Evolutionary conservation across 2,329 filamentous ascomycete genomes (phyloP), one percentile per base, ranked within the genome.

Genomic region (Alternaria gansuensis): DNA sequence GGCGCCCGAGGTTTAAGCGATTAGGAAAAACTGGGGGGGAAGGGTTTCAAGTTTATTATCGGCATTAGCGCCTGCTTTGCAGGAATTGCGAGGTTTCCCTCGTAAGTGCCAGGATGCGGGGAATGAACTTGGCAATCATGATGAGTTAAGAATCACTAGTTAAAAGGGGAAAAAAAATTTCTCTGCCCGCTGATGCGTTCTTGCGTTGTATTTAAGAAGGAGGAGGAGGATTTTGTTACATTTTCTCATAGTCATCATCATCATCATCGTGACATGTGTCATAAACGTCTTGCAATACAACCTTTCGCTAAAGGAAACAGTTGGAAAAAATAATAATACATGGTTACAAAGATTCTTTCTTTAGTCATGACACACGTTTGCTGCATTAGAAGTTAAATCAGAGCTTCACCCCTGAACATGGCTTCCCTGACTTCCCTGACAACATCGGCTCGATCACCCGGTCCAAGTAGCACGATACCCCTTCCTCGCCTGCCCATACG

Each of bases 401-500:
- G 62, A 2, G 82, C 82, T 52, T 80, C 77, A 4, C 82, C 82
- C 62, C 75, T 79, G 63, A 82, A 84, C 82, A 84, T 84, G 2
- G 81, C 95, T 73, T 95, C 90, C 77, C 92, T 90, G 23, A 99
- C 93, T 77, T 98, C 95, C 33, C 88, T 88, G 33, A 98, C 93
- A 29, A 98, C 87, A 77, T 98, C 94, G 73, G 90, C 91, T 52
- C 95, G 84, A 76, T 98, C 95, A 62, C 93, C 86, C 76, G 91
- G 94, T 62, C 93, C 94, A 2, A 97, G 91, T 34, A 99, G 81
- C 28, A 98, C 93, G 64, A 98, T 88, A 21, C 93, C 95, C 55
- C 93, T 85, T 14, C 95, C 95, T 75, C 95, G 86, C 62, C 93
- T 86, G 3, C 93, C 93, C 92, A 98, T 98, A 33, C 95, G 87